phyloP scores from a whole-genome alignment of 2,329 filamentous ascomycete genomes.

The Pestalotiopsis sp. region DNA sequence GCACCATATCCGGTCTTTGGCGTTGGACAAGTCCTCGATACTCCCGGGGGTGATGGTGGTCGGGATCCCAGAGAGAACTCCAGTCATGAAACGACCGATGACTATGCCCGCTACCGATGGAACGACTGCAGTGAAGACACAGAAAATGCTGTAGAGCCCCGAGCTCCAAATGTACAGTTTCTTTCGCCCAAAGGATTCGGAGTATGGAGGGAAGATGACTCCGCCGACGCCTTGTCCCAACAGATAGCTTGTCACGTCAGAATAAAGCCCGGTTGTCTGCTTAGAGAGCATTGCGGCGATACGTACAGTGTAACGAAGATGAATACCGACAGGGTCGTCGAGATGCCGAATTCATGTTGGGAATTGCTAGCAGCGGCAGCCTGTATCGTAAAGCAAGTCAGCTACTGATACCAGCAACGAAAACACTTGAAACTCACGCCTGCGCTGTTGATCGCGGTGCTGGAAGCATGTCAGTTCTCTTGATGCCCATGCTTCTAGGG shows the following conservation, averaged over 20 bases:
- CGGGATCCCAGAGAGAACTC: conserved; percentile 46
- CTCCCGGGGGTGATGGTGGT: conserved; percentile 46
- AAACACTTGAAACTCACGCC: background rate
- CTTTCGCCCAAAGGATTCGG: background rate
- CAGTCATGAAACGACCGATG: conserved; percentile 40
- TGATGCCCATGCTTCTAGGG: background rate
- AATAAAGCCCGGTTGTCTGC: background rate
- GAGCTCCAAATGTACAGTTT: background rate
- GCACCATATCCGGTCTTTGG: conserved; percentile 43
- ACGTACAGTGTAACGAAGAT: conserved; percentile 1
- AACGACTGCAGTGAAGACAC: background rate
- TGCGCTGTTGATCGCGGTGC: background rate
- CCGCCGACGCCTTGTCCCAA: conserved; percentile 1
- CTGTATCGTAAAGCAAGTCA: background rate
- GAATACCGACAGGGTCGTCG: background rate
- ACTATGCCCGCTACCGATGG: background rate
- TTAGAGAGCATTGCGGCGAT: background rate
- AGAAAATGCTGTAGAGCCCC: background rate
- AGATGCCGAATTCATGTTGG: conserved; percentile 3
- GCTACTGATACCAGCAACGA: background rate
- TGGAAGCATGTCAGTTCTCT: conserved; percentile 1
- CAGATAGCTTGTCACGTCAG: background rate
- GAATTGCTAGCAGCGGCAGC: background rate
- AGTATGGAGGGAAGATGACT: background rate
- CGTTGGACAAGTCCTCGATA: conserved; percentile 50